Evolutionary conservation across 805 yeast genomes (phyloP), one percentile per base, ranked within the genome.

Genomic region (Metschnikowia rubicola): DNA sequence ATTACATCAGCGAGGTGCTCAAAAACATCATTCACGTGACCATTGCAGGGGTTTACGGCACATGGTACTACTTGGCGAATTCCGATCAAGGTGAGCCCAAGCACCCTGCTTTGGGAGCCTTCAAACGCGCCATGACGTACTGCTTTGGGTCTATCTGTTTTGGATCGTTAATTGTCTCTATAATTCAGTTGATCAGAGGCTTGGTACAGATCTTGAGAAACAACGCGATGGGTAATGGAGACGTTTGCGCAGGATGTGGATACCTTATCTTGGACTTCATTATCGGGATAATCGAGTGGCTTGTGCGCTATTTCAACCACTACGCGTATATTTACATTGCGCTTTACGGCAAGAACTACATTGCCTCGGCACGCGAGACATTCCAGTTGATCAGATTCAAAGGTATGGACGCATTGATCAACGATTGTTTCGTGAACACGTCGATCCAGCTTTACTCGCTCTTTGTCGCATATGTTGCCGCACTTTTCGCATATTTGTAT

Each of bases 141-240:
- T 88, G 96, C 9, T 85, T 90, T 59, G 97, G 98, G 2, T 86
- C 96, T 2, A 84, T 91, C 46, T 86, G 96, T 62, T 86, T 88
- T 60, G 96, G 97, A 0, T 84, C 89, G 2, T 65, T 86, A 59
- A 75, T 86, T 62, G 86, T 86, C 35, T 80, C 88, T 0, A 52
- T 88, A 26, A 76, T 89, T 52, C 92, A 88, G 60, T 74, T 88
- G 12, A 52, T 86, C 37, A 77, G 81, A 51, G 83, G 80, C 43
- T 60, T 79, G 5, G 60, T 88, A 35, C 71, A 74, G 15, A 62
- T 81, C 19, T 60, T 81, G 41, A 78, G 81, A 59, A 78, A 76
- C 43, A 71, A 74, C 52, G 76, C 81, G 26, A 73, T 78, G 26
- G 70, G 68, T 30, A 75, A 75, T 30, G 81, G 81, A 32, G 78